These are phyloP conservation scores for Epichloe baconii DNA, from an alignment of 2,329 filamentous ascomycete genomes.

Conservation along the genomic window DNA sequence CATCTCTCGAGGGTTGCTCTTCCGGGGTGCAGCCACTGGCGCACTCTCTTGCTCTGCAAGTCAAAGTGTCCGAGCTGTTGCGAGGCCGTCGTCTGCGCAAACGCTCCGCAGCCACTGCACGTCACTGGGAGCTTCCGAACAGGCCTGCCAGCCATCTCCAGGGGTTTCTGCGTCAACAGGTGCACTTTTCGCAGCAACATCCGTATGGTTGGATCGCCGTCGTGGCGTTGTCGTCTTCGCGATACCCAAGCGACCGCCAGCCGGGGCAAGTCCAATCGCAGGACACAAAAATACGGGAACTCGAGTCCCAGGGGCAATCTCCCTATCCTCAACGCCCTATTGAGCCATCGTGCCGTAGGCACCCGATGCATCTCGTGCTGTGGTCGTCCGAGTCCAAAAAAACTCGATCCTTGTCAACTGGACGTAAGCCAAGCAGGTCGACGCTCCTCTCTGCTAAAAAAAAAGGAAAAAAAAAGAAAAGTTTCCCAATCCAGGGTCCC, in stretches of 20 bases:
- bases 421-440: not conserved
- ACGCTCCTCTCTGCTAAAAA: not conserved
- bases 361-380: constrained; percentile 28
- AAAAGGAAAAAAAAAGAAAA: not conserved
- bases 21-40: constrained; percentile 27
- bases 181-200: constrained; percentile 8
- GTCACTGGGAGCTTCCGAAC: constrained; percentile 34
- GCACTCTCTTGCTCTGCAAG: constrained; percentile 35
- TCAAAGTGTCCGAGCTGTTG: constrained; percentile 45
- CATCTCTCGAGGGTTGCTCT: constrained; percentile 6
- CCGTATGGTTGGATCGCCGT: constrained; percentile 14
- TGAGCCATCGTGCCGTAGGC: constrained; percentile 29
- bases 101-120: constrained; percentile 53
- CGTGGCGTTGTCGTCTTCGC: constrained; percentile 10
- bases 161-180: not conserved
- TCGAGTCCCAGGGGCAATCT: constrained; percentile 22
- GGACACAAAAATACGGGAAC: constrained; percentile 38
- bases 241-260: constrained; percentile 3
- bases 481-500: not conserved
- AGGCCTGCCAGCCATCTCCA: not conserved
- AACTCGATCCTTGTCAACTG: not conserved
- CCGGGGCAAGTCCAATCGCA: constrained; percentile 18
- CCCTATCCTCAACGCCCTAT: constrained; percentile 29
- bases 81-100: constrained; percentile 41
- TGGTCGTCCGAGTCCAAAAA: not conserved